Base-by-base conservation (phyloP, 306 rosid species). In the Cicer yamashitae region DNA sequence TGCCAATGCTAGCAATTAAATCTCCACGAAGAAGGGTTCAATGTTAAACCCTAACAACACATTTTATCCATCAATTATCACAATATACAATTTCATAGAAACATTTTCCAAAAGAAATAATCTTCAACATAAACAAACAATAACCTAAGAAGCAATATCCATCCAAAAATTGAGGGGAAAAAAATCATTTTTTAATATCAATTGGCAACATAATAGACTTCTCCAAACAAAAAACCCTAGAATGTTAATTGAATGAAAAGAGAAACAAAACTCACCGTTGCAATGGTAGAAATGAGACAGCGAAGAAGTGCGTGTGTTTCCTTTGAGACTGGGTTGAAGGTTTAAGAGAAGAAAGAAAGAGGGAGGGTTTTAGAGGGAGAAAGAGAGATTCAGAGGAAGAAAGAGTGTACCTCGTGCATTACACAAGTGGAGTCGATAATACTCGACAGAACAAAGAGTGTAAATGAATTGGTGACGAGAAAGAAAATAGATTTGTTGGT, bases 221-320 rank as follows among this genome's bases (percentile, higher is more conserved):
- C 22, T 12, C 40, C 10, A 8, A 12, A 52, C 50, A 76, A 66
- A 51, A 63, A 68, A 74, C 62, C 83, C 77, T 69, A 78, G n/a
- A 70, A 62, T 7, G 54, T 53, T 6, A 41, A 20, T 45, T 5
- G 8, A 25, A 67, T 0, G 43, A 15, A 62, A 79, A 51, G 43
- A 14, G 60, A 7, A 70, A 63, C 13, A 58, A 40, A 2, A 4
- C 89, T 88, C 79, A 90, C 91, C 86, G 58, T 80, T 51, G 25
- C 18, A 77, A 78, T 30, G 80, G 43, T 18, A 47, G 75, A 34
- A 48, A 59, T 41, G 22, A 52, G 70, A 51, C 6, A 17, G 45
- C 45, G 70, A 57, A 34, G 50, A 73, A 47, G 15, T 6, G 51
- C n/a, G 81, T 54, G 81, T 62, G 7, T 64, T 50, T 20, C n/a